Base-by-base conservation (phyloP, 2,329 filamentous ascomycete genomes). In the Thielaviopsis musarum region DNA sequence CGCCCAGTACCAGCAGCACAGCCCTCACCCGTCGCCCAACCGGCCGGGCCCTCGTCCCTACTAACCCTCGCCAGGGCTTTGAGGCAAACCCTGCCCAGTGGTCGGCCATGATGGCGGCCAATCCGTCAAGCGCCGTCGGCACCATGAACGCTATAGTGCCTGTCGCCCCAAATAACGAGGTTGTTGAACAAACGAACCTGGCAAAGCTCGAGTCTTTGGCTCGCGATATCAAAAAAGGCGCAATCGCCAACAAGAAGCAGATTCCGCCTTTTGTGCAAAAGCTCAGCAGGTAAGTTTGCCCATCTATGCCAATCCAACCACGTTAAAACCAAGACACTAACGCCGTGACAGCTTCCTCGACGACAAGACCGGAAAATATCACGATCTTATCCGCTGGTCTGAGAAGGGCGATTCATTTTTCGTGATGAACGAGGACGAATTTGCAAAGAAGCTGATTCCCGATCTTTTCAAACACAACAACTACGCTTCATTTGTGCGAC, bases 401-500 rank as follows among this genome's bases (percentile, higher is more conserved):
- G 88, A 95, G 66, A 89, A 91, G 67, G 93, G 93, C 30, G 90
- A 95, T 67, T 96, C 91, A 0, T 98, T 98, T 72, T 87, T 97
- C 60, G 91, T 98, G 3, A 74, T 97, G 9, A 91, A 98, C 67
- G 93, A 98, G 72, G 93, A 98, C 68, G 91, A 95, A 72, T 98
- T 98, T 69, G 96, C 93, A 21, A 97, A 96, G 73, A 89, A 88
- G 45, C 85, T 98, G 65, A 87, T 98, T 24, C 93, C 93, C 0
- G 95, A 97, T 71, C 84, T 97, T 63, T 98, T 98, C 79, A 98
- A 98, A 72, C 93, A 98, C 74, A 95, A 91, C 78, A 96, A 96
- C 70, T 96, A 96, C 71, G 91, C 91, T 54, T 95, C 91, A 64
- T 96, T 96, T 69, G 91, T 96, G 59, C 85, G 91, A 41, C 91